Base-by-base conservation (phyloP, 2,329 filamentous ascomycete species). In the Colletotrichum sp. region DNA sequence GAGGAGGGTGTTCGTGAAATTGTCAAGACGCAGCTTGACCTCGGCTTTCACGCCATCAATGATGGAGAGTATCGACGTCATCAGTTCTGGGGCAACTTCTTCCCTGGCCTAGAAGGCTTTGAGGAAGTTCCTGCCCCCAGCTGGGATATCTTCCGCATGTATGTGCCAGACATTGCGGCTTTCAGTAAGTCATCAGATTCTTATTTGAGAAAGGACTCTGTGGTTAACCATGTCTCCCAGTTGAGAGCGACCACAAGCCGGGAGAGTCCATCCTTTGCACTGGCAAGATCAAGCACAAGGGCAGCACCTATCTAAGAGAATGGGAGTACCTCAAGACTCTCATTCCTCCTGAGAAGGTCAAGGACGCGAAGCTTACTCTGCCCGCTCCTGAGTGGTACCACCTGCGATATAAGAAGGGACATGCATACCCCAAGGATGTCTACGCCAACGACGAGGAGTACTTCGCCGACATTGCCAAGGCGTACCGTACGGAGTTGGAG, bases 341-440 rank as follows among this genome's bases (percentile, higher is more conserved):
- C 24, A 88, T 94, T 0, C 89, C 92, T 0, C 86, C 91, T 28
- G 90, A 92, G 34, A 86, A 91, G 71, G 90, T 92, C 80, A 90
- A 91, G 78, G 91, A 93, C 78, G 89, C 93, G 79, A 93, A 94
- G 85, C 86, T 93, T 72, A 93, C 92, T 10, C 82, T 93, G 66
- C 89, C 91, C 18, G 90, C 91, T 3, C 91, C 91, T 3, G 89
- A 90, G 79, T 93, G 91, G 91, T 93, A 93, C 81, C 93, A 95
- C 83, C 87, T 88, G 83, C 80, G 83, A 66, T 92, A 92, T 81
- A 88, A 90, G 83, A 88, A 91, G 76, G 90, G 85, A 78, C 85
- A 85, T 44, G 90, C 91, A 28, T 93, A 91, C 82, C 88, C 89
- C 44, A 87, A 87, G 78, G 88, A 90, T 28, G 90, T 90, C 30